A percentile compares a stretch with the other conserved stretches of the same genome.
phyloP scores from a whole-genome alignment of 345 rosid genomes.

The Euphorbia lathyris region DNA sequence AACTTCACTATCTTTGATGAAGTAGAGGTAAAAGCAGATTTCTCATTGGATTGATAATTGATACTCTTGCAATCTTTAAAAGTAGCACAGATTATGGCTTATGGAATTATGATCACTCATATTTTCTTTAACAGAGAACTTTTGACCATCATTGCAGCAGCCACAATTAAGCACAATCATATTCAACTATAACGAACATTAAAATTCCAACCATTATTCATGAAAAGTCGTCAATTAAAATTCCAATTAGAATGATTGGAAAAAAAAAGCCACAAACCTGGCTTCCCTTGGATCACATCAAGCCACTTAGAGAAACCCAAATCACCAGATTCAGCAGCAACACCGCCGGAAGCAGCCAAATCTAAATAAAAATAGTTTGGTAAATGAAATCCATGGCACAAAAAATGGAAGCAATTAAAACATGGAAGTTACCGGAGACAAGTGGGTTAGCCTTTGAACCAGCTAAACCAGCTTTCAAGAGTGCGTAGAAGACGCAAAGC shows the following conservation, averaged over 20 bases:
- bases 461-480: constrained; percentile 74
- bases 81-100: neutral
- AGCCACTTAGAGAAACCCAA: constrained; percentile 87
- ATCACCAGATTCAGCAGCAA: constrained; percentile 53
- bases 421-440: constrained; percentile 53
- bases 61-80: neutral
- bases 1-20: neutral
- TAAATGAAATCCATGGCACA: neutral
- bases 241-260: neutral
- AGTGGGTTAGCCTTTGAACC: constrained; percentile 80
- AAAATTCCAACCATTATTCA: too few species aligned
- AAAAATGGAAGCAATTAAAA: neutral
- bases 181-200: neutral
- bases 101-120: neutral
- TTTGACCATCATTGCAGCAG: neutral
- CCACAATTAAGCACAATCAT: too few species aligned
- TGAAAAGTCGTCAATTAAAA: neutral
- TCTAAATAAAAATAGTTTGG: constrained; percentile 25
- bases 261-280: constrained; percentile 43
- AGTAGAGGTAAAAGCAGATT: neutral
- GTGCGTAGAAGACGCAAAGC: constrained; percentile 73
- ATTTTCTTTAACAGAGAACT: neutral
- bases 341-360: constrained; percentile 41
- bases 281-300: constrained; percentile 48
- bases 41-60: neutral